These are phyloP conservation scores for Canavalia ensiformis DNA, from an alignment of 306 rosid species.

Conservation along the genomic window DNA sequence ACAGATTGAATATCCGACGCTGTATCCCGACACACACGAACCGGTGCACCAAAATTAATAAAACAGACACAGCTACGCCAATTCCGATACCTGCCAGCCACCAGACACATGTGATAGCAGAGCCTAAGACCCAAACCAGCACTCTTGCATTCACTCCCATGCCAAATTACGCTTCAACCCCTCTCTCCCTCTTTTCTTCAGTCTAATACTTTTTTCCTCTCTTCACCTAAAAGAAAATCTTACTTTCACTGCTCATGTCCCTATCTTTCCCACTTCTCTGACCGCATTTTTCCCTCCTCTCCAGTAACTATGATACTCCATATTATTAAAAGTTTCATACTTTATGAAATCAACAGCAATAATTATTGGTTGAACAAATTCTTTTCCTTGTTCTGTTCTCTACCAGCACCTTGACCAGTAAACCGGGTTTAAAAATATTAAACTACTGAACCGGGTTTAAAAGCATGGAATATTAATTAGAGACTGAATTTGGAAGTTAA, in stretches of 20 bases:
- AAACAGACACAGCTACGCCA: conserved; percentile 43
- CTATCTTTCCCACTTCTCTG: conserved; percentile 58
- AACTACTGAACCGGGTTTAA: background rate
- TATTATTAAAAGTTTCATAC: conserved; percentile 44
- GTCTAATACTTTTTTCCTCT: conserved; percentile 33
- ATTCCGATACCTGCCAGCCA: conserved; percentile 48
- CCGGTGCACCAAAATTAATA: conserved; percentile 54
- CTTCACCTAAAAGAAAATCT: conserved; percentile 49
- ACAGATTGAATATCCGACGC: conserved; percentile 53
- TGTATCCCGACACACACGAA: conserved; percentile 28
- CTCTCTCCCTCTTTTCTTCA: background rate
- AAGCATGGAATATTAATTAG: background rate
- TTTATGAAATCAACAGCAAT: conserved; percentile 47
- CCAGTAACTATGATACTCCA: conserved; percentile 46
- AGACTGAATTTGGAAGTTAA: background rate
- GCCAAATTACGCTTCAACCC: conserved; percentile 3
- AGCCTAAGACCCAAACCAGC: conserved; percentile 30
- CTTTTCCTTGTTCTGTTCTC: background rate
- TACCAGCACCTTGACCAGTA: conserved; percentile 20
- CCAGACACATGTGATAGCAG: conserved; percentile 37
- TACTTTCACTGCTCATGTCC: conserved; percentile 57
- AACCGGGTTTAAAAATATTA: background rate
- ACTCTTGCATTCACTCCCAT: background rate
- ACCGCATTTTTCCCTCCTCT: conserved; percentile 51
- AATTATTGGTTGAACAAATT: background rate